Conservation (phyloP, 192 early-diverging fungal species). For the Umbelopsis isabellina region DNA sequence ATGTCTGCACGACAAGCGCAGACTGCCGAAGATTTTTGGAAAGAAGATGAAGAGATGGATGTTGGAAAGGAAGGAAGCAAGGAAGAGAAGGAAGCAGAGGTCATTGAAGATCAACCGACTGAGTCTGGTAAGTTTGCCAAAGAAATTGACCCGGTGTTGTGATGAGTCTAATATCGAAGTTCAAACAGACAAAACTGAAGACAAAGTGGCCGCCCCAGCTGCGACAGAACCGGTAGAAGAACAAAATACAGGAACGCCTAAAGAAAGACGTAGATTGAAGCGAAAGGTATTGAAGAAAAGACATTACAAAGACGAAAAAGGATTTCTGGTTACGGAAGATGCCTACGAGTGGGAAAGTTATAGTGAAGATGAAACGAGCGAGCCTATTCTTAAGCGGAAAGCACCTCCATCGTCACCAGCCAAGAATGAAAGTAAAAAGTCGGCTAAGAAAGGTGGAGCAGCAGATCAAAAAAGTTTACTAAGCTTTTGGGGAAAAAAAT, state of each 20-base stretch:
- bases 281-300: conserved; percentile 25
- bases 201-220: background rate
- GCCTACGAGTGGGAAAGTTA: conserved; percentile 27
- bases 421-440: conserved; percentile 7
- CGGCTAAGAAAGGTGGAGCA: background rate
- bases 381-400: conserved; percentile 10
- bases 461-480: conserved; percentile 25
- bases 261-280: conserved; percentile 7
- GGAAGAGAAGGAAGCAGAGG: background rate
- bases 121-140: background rate
- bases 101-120: too few species aligned
- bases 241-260: background rate
- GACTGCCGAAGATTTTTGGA: conserved; percentile 8
- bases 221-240: background rate
- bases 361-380: background rate
- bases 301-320: conserved; percentile 24
- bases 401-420: conserved; percentile 11
- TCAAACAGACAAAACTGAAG: background rate
- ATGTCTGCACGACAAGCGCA: conserved; percentile 5
- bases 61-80: background rate
- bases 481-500: conserved; percentile 31
- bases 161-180: background rate
- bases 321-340: conserved; percentile 24
- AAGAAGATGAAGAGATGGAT: background rate
- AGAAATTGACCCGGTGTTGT: background rate